Evolutionary conservation across 2,329 filamentous ascomycete species (phyloP), one percentile per base, ranked within the genome.

Genomic region (Xylaria sp.): DNA sequence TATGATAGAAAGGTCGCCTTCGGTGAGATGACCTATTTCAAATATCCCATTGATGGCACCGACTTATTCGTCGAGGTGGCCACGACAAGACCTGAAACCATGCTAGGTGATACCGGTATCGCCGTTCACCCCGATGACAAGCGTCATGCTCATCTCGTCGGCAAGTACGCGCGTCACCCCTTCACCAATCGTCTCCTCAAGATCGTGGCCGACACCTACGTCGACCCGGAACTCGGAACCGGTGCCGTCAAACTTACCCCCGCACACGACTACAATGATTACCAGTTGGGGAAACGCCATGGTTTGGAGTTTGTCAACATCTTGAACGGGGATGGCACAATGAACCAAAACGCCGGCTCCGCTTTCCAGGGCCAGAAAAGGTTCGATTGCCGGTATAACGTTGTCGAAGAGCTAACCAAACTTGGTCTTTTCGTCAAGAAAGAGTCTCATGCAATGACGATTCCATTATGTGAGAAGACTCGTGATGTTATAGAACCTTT

Each of bases 191-290:
- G 94, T 68, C 85, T 92, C 60, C 84, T 98, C 63, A 91, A 91
- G 65, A 97, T 98, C 75, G 88, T 98, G 73, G 92, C 91, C 50
- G 95, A 98, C 78, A 87, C 91, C 63, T 95, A 97, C 72, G 95
- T 98, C 65, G 94, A 98, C 73, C 90, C 88, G 74, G 93, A 96
- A 73, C 97, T 98, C 75, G 95, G 95, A 87, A 97, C 95, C 72
- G 95, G 95, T 84, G 94, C 94, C 70, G 95, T 98, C 76, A 98
- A 98, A 35, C 85, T 98, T 73, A 98, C 95, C 0, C 95, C 95
- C 6, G 95, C 94, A 3, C 95, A 98, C 79, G 95, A 98, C 78
- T 90, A 91, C 74, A 98, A 97, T 84, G 95, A 98, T 91, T 98
- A 94, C 82, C 90, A 86, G 71, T 86, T 95, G 68, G 93, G 93